phyloP scores from a whole-genome alignment of 2,329 filamentous ascomycete species.

The Cyphellophora europaea region DNA sequence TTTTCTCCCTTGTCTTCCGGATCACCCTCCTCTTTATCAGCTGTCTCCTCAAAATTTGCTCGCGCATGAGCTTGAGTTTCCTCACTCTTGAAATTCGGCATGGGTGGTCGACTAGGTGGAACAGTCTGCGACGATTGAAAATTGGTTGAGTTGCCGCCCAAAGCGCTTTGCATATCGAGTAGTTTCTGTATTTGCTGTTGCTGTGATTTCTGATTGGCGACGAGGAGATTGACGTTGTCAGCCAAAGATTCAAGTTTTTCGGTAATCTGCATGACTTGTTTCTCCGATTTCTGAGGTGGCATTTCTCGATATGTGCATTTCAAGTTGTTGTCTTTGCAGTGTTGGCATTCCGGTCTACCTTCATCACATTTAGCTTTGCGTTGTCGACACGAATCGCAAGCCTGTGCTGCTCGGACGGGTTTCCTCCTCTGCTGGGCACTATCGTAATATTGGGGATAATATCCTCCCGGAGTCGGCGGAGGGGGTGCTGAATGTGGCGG shows the following conservation, averaged over 20 bases:
- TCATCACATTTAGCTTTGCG: conserved; percentile 91
- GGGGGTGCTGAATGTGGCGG: conserved; percentile 12
- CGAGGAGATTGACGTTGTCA: conserved; percentile 11
- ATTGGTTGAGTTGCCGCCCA: no score
- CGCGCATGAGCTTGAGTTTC: background rate
- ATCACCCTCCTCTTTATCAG: background rate
- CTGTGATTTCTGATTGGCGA: conserved; percentile 7
- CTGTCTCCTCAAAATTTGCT: background rate
- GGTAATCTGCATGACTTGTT: conserved; percentile 17
- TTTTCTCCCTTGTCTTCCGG: conserved; percentile 21
- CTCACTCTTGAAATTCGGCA: no score
- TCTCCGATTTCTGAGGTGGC: conserved; percentile 73
- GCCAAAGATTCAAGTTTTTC: conserved; percentile 13
- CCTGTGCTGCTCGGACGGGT: conserved; percentile 41
- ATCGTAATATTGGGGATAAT: conserved; percentile 8
- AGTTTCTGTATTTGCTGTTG: conserved; percentile 8
- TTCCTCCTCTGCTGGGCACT: conserved; percentile 11
- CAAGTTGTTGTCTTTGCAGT: conserved; percentile 76
- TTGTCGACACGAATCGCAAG: conserved; percentile 80
- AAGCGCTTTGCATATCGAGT: conserved; percentile 2
- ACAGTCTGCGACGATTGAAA: no score
- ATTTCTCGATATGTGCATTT: conserved; percentile 85
- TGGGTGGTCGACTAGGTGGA: no score
- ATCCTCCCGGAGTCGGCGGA: conserved; percentile 7
- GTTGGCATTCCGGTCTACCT: conserved; percentile 69